Evolutionary conservation across 805 yeast genomes (phyloP).

Genomic region (Yamadazyma phyllophila): DNA sequence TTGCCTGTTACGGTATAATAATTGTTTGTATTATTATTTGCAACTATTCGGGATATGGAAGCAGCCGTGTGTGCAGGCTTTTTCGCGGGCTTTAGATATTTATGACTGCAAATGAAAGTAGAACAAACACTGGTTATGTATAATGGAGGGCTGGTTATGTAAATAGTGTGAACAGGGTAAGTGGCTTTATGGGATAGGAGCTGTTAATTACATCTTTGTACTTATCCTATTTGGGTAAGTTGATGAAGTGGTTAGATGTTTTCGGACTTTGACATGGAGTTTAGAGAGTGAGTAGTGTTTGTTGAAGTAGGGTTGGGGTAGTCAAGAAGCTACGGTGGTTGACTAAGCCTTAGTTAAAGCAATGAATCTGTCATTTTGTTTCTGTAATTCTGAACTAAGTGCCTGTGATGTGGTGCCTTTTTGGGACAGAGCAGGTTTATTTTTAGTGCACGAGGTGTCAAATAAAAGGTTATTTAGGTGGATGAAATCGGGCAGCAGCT

Average conservation of each 20-base stretch:
- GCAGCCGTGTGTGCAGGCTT: not conserved
- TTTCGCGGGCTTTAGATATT: not conserved
- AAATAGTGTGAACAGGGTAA: not conserved
- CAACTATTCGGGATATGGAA: slow-evolving; percentile 4
- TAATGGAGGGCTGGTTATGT: too few species aligned
- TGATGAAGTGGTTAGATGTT: not conserved
- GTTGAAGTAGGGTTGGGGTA: too few species aligned
- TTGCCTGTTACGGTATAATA: slow-evolving; percentile 13
- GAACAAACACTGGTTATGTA: not conserved
- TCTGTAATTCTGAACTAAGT: too few species aligned
- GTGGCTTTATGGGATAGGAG: not conserved
- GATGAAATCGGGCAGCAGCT: too few species aligned
- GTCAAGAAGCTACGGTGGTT: too few species aligned
- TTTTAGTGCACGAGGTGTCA: too few species aligned
- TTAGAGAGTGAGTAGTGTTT: not conserved
- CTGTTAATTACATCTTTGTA: not conserved
- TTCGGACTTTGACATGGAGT: not conserved
- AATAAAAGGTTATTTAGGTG: too few species aligned
- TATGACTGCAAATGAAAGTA: not conserved
- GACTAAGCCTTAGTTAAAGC: too few species aligned
- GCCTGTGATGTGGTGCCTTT: too few species aligned
- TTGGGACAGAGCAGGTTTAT: too few species aligned
- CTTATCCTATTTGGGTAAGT: not conserved
- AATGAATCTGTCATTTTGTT: too few species aligned
- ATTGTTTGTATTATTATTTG: slow-evolving; percentile 15